Percentiles rank a stretch among this genome's conserved stretches.
Evolutionary conservation across 2,329 filamentous ascomycete species (phyloP).

Genomic region (Tolypocladium ovalisporum): DNA sequence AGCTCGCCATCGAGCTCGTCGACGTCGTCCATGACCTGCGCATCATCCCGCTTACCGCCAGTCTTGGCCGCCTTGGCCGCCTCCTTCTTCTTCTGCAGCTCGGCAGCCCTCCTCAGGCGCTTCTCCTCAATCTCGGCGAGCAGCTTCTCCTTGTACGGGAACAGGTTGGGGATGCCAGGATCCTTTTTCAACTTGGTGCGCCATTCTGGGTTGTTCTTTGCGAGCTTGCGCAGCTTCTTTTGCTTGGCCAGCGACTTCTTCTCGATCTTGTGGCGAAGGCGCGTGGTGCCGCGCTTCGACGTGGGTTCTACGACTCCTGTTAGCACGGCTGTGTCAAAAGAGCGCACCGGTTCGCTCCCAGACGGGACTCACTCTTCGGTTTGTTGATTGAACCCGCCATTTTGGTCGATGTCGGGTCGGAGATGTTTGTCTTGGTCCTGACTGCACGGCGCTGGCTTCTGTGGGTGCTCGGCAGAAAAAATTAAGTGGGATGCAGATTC

Average conservation of each 20-base stretch:
- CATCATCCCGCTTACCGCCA: conserved; percentile 28
- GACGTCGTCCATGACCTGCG: conserved; percentile 31
- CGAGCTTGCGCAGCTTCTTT: conserved; percentile 75
- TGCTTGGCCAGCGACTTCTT: conserved; percentile 88
- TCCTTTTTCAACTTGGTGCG: conserved; percentile 93
- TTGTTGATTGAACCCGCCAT: conserved; percentile 47
- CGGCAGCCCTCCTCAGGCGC: conserved; percentile 69
- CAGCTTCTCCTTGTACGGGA: conserved; percentile 94
- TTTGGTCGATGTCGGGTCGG: conserved; percentile 6
- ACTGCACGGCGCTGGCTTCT: conserved; percentile 1
- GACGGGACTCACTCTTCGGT: conserved; percentile 34
- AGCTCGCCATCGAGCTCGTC: conserved; percentile 34
- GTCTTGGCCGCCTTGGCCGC: conserved; percentile 58
- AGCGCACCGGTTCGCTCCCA: neutral
- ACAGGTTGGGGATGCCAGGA: conserved; percentile 91
- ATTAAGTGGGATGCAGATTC: conserved; percentile 27
- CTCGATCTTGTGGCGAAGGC: conserved; percentile 89
- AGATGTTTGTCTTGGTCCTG: conserved; percentile 1
- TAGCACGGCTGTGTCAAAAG: neutral
- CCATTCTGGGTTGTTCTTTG: conserved; percentile 98
- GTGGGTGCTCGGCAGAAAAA: conserved; percentile 17
- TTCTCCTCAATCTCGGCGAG: conserved; percentile 90
- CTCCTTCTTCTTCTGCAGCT: conserved; percentile 59
- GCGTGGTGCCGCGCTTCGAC: conserved; percentile 84
- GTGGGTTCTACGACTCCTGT: conserved; percentile 59